Conservation (phyloP, 495 filamentous ascomycete genomes). For the Podospora didyma region DNA sequence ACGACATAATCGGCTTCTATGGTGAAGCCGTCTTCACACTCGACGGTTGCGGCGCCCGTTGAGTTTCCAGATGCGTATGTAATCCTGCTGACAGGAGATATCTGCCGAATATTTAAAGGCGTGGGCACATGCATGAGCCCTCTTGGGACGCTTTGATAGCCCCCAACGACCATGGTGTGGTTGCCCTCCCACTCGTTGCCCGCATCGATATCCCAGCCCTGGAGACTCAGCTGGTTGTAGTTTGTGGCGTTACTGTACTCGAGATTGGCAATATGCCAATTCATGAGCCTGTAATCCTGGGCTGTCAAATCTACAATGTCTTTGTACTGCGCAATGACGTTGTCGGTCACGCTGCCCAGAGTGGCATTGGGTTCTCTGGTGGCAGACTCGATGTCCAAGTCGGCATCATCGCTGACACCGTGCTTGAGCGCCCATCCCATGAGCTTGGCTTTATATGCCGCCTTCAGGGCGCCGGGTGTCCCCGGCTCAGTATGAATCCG, state of each 20-base stretch:
- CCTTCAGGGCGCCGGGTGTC: conserved; percentile 54
- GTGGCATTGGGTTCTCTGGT: conserved; percentile 61
- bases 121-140: conserved; percentile 73
- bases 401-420: conserved; percentile 56
- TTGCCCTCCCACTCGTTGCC: conserved; percentile 96
- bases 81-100: conserved; percentile 64
- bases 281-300: conserved; percentile 83
- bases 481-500: conserved; percentile 55
- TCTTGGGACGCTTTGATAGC: conserved; percentile 84
- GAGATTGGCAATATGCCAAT: conserved; percentile 97
- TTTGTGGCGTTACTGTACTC: conserved; percentile 96
- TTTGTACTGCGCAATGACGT: conserved; percentile 82
- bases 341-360: conserved; percentile 84
- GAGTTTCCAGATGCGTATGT: conserved; percentile 52
- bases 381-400: conserved; percentile 69
- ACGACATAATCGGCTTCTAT: conserved; percentile 84
- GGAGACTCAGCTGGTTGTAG: conserved; percentile 79
- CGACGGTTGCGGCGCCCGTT: conserved; percentile 50
- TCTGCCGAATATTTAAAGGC: conserved; percentile 73
- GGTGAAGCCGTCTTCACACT: conserved; percentile 72
- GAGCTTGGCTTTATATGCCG: conserved; percentile 62
- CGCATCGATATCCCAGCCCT: conserved; percentile 92
- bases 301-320: conserved; percentile 75
- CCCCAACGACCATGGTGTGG: conserved; percentile 87
- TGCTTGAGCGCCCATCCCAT: conserved; percentile 80